phyloP scores from a whole-genome alignment of 495 filamentous ascomycete species.

The Massariosphaeria phaeospora region DNA sequence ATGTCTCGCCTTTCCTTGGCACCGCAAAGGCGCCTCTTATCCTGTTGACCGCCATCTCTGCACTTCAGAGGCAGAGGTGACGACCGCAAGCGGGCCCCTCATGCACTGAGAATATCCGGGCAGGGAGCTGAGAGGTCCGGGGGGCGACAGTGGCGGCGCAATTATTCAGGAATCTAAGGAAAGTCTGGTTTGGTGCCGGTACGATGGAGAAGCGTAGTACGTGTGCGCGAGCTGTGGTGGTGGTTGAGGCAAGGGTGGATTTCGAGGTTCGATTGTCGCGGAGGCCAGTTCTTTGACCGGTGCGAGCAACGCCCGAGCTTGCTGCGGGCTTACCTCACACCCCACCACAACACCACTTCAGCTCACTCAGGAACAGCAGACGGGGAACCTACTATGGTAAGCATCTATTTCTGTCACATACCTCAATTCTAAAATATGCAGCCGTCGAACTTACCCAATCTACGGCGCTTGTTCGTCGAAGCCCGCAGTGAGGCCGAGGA shows the following conservation, averaged over 20 bases:
- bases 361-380: not conserved
- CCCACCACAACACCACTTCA: not conserved
- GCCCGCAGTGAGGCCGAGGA: constrained; percentile 91
- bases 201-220: too few species aligned
- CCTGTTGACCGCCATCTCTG: constrained; percentile 84
- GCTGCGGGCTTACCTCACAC: not conserved
- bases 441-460: constrained; percentile 79
- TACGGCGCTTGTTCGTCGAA: constrained; percentile 93
- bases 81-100: constrained; percentile 50
- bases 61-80: constrained; percentile 39
- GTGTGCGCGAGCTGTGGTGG: not conserved
- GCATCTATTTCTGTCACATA: not conserved
- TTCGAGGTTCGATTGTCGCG: not conserved
- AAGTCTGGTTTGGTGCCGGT: too few species aligned
- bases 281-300: constrained; percentile 1
- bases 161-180: not conserved
- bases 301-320: not conserved
- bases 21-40: constrained; percentile 88
- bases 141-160: constrained; percentile 4
- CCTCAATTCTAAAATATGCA: too few species aligned
- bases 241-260: not conserved
- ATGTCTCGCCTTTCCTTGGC: constrained; percentile 96
- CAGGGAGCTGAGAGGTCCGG: not conserved
- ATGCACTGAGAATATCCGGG: constrained; percentile 29
- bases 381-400: not conserved